Percentiles rank a stretch among this genome's conserved stretches.
Evolutionary conservation across 306 rosid genomes (phyloP).

Genomic region (Acmispon strigosus): DNA sequence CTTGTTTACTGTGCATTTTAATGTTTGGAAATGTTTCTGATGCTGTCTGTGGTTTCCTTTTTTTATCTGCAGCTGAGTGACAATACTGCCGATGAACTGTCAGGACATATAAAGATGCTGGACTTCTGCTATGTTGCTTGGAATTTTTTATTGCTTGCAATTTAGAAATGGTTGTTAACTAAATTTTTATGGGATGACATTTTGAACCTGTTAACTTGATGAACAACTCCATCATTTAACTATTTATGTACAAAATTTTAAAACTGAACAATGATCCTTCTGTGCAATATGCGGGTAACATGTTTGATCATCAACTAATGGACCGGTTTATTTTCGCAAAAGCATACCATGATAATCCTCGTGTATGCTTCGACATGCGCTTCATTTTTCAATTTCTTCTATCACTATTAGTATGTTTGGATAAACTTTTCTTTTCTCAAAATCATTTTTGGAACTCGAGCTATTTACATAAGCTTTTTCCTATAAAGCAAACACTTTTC

Average conservation of each 20-base stretch:
- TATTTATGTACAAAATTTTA: slow-evolving; percentile 15
- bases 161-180: slow-evolving; percentile 37
- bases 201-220: slow-evolving; percentile 28
- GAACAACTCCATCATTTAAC: slow-evolving; percentile 30
- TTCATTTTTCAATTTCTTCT: background rate
- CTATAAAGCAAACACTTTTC: no score
- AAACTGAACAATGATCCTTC: slow-evolving; percentile 18
- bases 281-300: slow-evolving; percentile 2
- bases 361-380: background rate
- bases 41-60: background rate
- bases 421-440: no score
- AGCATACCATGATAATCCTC: background rate
- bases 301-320: background rate
- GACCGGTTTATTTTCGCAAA: background rate
- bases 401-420: no score
- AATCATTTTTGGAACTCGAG: no score
- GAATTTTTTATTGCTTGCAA: slow-evolving; percentile 29
- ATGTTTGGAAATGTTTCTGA: slow-evolving; percentile 12
- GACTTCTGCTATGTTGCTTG: slow-evolving; percentile 27
- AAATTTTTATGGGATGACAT: slow-evolving; percentile 32
- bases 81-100: background rate
- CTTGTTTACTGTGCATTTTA: background rate
- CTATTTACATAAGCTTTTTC: no score
- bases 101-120: slow-evolving; percentile 21
- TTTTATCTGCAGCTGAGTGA: slow-evolving; percentile 43